Evolutionary conservation across 169 alveolate species (phyloP).

Genomic region (Eimeria mitis): DNA sequence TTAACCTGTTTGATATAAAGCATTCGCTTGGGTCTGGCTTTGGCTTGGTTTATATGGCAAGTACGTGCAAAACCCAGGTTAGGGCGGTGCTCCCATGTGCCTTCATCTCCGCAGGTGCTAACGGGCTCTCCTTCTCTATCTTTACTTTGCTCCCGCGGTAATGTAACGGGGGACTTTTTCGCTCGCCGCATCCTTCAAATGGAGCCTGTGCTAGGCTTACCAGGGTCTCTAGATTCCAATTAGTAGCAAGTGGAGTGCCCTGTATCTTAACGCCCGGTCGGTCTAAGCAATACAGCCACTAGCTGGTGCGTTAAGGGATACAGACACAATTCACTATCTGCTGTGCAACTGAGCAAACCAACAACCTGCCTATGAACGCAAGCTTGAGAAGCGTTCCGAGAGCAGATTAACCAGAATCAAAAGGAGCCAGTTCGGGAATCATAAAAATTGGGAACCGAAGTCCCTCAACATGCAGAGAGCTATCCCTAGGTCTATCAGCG

Average conservation of each 20-base stretch:
- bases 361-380: neutral
- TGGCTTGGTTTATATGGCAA: neutral
- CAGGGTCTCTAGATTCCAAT: neutral
- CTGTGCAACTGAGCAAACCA: neutral
- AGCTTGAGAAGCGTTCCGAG: neutral
- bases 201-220: neutral
- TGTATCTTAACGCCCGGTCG: neutral
- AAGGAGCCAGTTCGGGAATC: neutral
- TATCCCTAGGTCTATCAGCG: neutral
- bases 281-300: too few relatives aligned
- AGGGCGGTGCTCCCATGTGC: neutral
- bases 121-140: constrained; percentile 36
- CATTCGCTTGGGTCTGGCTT: neutral
- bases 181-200: constrained; percentile 53
- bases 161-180: constrained; percentile 35
- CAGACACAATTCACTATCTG: neutral
- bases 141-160: constrained; percentile 16
- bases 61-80: neutral
- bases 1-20: neutral
- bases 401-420: neutral
- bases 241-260: neutral
- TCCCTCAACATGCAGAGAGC: neutral
- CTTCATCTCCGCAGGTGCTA: neutral
- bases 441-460: neutral
- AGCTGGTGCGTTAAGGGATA: too few relatives aligned